Conservation (phyloP, 306 rosid species). For the Canavalia ensiformis region DNA sequence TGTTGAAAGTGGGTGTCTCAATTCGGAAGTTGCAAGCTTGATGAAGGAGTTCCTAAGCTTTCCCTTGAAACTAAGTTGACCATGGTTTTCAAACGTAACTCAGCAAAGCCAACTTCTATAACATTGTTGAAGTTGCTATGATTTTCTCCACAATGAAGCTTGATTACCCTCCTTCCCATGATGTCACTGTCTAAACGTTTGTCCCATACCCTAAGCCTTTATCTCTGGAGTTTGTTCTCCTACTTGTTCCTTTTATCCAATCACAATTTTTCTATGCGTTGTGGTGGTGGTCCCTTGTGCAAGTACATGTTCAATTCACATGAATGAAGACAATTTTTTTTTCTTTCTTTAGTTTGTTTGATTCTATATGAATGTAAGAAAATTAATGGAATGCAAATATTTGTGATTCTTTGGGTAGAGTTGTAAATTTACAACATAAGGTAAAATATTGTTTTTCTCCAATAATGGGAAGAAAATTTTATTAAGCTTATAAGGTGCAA, state of each 20-base stretch:
- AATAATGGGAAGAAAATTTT: too few species aligned
- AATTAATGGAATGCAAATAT: neutral
- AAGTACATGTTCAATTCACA: neutral
- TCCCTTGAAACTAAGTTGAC: neutral
- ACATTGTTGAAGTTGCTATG: neutral
- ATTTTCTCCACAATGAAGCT: neutral
- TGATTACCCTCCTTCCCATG: neutral
- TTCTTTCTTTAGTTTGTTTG: neutral
- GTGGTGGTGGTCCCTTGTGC: conserved; percentile 1
- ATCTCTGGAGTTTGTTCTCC: neutral
- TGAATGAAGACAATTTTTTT: neutral
- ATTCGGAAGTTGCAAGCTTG: neutral
- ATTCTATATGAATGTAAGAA: neutral
- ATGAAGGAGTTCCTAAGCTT: neutral
- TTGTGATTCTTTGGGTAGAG: neutral
- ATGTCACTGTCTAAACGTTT: neutral
- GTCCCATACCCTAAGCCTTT: neutral
- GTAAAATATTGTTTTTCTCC: neutral
- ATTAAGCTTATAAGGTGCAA: neutral
- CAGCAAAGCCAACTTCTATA: neutral
- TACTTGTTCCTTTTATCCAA: conserved; percentile 6
- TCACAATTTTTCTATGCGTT: neutral
- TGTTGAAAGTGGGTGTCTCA: neutral
- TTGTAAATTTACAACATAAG: neutral
- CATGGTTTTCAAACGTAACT: neutral